Conservation (phyloP, 441 rosid species). For the Adansonia madagascariensis region DNA sequence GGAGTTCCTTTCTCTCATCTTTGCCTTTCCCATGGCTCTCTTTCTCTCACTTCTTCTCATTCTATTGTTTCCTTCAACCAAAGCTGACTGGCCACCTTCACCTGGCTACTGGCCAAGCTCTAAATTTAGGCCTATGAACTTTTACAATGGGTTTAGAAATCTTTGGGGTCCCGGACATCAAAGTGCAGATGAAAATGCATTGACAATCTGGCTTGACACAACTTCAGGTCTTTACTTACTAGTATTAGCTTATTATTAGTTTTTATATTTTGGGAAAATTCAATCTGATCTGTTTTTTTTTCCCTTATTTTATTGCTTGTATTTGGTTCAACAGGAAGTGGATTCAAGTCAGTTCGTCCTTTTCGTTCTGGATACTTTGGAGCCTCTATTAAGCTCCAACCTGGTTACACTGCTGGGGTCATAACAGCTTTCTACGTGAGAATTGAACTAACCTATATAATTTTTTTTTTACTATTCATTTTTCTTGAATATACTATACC, state of each 20-base stretch:
- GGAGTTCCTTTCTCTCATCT: neutral
- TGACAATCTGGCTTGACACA: slow-evolving; percentile 84
- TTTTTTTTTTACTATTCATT: too few species aligned
- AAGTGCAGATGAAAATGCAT: slow-evolving; percentile 54
- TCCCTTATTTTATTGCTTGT: slow-evolving; percentile 17
- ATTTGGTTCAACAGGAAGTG: slow-evolving; percentile 57
- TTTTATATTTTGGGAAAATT: neutral
- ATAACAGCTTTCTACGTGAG: slow-evolving; percentile 85
- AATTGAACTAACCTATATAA: neutral
- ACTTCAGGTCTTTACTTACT: slow-evolving; percentile 57
- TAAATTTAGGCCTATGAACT: slow-evolving; percentile 67
- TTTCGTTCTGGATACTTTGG: slow-evolving; percentile 91
- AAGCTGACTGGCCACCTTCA: slow-evolving; percentile 75
- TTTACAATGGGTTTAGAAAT: slow-evolving; percentile 66
- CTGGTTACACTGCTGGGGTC: slow-evolving; percentile 95
- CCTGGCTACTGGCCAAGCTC: slow-evolving; percentile 95
- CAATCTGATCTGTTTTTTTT: neutral
- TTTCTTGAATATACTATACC: too few species aligned
- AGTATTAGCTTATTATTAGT: neutral
- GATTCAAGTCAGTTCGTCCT: slow-evolving; percentile 80
- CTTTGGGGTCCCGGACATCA: slow-evolving; percentile 92
- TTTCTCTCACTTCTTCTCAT: slow-evolving; percentile 38
- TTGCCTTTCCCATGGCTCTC: slow-evolving; percentile 44
- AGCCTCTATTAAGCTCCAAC: slow-evolving; percentile 76
- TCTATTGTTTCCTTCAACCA: slow-evolving; percentile 45